Conservation (phyloP, 2,329 filamentous ascomycete genomes). For the Phyllosticta citrichinensis region DNA sequence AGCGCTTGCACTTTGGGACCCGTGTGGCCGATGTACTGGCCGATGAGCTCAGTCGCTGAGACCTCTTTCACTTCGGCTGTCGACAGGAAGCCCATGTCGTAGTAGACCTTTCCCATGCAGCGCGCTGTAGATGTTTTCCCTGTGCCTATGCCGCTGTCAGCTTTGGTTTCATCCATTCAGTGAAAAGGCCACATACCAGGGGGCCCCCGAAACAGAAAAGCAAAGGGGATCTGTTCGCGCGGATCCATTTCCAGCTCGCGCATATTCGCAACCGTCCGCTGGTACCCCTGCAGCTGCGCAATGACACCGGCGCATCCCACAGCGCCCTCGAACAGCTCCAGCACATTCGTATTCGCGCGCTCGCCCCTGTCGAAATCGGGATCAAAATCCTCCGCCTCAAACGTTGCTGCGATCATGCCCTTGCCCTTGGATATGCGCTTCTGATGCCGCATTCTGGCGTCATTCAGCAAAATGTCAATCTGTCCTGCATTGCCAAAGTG, state of each 20-base stretch:
- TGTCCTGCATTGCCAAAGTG: slow-evolving; percentile 67
- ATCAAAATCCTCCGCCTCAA: slow-evolving; percentile 47
- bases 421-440: slow-evolving; percentile 20
- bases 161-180: background rate
- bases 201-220: slow-evolving; percentile 57
- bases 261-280: slow-evolving; percentile 43
- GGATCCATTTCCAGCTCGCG: slow-evolving; percentile 45
- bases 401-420: slow-evolving; percentile 13
- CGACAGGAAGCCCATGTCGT: slow-evolving; percentile 60
- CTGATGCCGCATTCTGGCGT: slow-evolving; percentile 45
- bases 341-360: slow-evolving; percentile 39
- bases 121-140: slow-evolving; percentile 64
- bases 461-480: slow-evolving; percentile 57
- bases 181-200: slow-evolving; percentile 38
- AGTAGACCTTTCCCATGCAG: slow-evolving; percentile 68
- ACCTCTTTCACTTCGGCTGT: slow-evolving; percentile 51
- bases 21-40: slow-evolving; percentile 59
- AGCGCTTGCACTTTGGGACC: slow-evolving; percentile 53
- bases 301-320: slow-evolving; percentile 51
- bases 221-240: slow-evolving; percentile 51
- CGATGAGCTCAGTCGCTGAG: slow-evolving; percentile 60
- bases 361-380: slow-evolving; percentile 47
- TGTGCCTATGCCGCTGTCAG: slow-evolving; percentile 37
- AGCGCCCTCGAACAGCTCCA: slow-evolving; percentile 46
- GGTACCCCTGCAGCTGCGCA: slow-evolving; percentile 43